These are phyloP conservation scores for Omphalotus guepiniiformis DNA, from an alignment of 768 basidiomycete genomes.

Conservation along the genomic window DNA sequence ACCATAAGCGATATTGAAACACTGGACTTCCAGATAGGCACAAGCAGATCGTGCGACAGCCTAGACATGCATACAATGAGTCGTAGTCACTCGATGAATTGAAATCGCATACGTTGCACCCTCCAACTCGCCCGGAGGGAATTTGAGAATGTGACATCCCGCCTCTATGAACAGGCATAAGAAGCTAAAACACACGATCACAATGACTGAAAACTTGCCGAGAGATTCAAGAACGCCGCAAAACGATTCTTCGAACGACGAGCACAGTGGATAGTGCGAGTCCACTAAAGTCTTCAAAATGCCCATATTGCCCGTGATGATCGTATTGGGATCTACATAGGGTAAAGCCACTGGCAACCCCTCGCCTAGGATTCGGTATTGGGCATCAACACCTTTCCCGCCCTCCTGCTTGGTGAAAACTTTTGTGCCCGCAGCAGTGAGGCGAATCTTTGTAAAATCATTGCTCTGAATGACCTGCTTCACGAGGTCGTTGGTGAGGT, in stretches of 20 bases:
- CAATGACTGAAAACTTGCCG: slow-evolving; percentile 40
- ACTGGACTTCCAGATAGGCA: slow-evolving; percentile 96
- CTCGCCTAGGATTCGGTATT: slow-evolving; percentile 79
- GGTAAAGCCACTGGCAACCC: slow-evolving; percentile 83
- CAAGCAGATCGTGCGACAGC: slow-evolving; percentile 70
- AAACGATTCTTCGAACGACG: slow-evolving; percentile 62
- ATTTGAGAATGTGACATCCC: slow-evolving; percentile 72
- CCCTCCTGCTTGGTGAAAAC: slow-evolving; percentile 88
- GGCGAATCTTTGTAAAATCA: slow-evolving; percentile 77
- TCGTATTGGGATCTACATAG: slow-evolving; percentile 60
- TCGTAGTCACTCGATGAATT: not conserved
- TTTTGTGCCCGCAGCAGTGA: slow-evolving; percentile 93
- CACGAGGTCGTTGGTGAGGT: slow-evolving; percentile 83
- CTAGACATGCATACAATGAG: slow-evolving; percentile 31
- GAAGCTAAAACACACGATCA: not conserved
- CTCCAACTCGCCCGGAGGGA: slow-evolving; percentile 50
- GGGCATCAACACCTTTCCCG: slow-evolving; percentile 50
- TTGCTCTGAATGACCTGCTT: slow-evolving; percentile 78
- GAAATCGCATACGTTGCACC: slow-evolving; percentile 42
- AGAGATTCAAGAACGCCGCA: slow-evolving; percentile 43
- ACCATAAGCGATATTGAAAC: slow-evolving; percentile 88
- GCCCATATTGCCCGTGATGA: slow-evolving; percentile 53
- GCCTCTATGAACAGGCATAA: slow-evolving; percentile 33
- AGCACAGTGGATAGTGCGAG: slow-evolving; percentile 75
- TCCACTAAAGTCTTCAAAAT: slow-evolving; percentile 65